These are phyloP conservation scores for Suillus decipiens DNA, from an alignment of 768 basidiomycete species.

Conservation along the genomic window DNA sequence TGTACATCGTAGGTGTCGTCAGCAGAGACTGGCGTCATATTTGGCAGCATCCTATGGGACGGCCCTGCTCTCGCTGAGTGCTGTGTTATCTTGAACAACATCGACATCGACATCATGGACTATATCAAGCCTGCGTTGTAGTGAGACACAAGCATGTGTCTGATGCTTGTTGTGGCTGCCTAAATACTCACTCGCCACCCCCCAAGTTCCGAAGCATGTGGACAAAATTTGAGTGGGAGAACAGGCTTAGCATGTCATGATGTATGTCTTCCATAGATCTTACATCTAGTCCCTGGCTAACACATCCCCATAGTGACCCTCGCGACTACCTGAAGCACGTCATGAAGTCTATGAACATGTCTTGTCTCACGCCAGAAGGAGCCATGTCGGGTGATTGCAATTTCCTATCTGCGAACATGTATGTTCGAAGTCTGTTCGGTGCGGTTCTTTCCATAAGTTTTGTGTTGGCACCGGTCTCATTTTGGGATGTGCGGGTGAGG, in stretches of 20 bases:
- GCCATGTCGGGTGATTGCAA: conserved; percentile 88
- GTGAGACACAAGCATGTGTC: conserved; percentile 74
- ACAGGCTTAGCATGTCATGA: conserved; percentile 85
- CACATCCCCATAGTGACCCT: conserved; percentile 55
- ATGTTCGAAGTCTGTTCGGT: conserved; percentile 89
- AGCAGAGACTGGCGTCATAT: conserved; percentile 99
- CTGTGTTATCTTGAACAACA: conserved; percentile 94
- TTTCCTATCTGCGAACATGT: conserved; percentile 92
- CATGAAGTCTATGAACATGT: conserved; percentile 91
- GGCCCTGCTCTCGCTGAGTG: conserved; percentile 84
- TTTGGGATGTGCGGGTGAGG: conserved; percentile 62
- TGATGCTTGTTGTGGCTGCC: background rate
- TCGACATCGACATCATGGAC: conserved; percentile 84
- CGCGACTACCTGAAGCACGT: conserved; percentile 78
- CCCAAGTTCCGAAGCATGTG: conserved; percentile 91
- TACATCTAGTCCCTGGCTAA: background rate
- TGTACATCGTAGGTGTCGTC: conserved; percentile 72
- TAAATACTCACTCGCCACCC: conserved; percentile 7
- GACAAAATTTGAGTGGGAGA: conserved; percentile 50
- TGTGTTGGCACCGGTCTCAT: background rate
- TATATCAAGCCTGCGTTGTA: conserved; percentile 93
- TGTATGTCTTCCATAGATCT: conserved; percentile 47
- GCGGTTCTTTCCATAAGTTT: conserved; percentile 26
- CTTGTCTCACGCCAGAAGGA: conserved; percentile 84
- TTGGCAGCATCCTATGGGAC: conserved; percentile 98